Evolutionary conservation across 768 basidiomycete genomes (phyloP).

Genomic region (Rhodotorula toruloides): DNA sequence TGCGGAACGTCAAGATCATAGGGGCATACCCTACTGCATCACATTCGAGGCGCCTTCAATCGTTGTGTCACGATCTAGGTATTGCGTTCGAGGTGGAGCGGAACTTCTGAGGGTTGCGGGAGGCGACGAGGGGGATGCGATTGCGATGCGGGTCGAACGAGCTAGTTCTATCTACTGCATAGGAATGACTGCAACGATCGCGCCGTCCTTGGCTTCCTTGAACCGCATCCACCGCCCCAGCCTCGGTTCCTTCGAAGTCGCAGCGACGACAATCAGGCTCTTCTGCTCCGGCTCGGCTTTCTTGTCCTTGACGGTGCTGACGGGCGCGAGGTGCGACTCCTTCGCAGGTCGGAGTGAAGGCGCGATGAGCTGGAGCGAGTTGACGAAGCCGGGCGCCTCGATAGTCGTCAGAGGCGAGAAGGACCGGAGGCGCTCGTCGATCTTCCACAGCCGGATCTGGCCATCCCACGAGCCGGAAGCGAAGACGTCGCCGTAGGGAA

Average conservation of each 20-base stretch:
- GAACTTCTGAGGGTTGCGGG: too few species aligned
- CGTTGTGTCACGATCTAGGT: neutral
- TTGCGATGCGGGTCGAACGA: neutral
- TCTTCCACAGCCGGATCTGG: conserved; percentile 79
- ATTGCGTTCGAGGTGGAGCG: conserved; percentile 3
- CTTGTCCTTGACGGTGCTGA: conserved; percentile 50
- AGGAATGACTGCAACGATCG: conserved; percentile 53
- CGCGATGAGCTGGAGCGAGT: conserved; percentile 73
- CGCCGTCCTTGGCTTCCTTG: conserved; percentile 65
- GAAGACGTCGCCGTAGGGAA: conserved; percentile 85
- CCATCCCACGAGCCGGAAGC: conserved; percentile 95
- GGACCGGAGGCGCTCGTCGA: conserved; percentile 70
- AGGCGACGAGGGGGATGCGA: too few species aligned
- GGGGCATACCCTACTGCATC: conserved; percentile 9
- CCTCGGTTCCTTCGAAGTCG: conserved; percentile 79
- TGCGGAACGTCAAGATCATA: neutral
- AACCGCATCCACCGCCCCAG: conserved; percentile 80
- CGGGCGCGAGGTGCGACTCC: conserved; percentile 49
- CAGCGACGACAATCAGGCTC: conserved; percentile 59
- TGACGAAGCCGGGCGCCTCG: conserved; percentile 68
- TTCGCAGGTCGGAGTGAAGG: conserved; percentile 24
- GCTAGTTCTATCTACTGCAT: conserved; percentile 4
- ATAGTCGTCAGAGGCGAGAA: conserved; percentile 53
- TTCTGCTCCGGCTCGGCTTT: conserved; percentile 43
- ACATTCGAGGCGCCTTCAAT: neutral